phyloP scores from a whole-genome alignment of 148 eudicot genomes.

The Silene latifolia region DNA sequence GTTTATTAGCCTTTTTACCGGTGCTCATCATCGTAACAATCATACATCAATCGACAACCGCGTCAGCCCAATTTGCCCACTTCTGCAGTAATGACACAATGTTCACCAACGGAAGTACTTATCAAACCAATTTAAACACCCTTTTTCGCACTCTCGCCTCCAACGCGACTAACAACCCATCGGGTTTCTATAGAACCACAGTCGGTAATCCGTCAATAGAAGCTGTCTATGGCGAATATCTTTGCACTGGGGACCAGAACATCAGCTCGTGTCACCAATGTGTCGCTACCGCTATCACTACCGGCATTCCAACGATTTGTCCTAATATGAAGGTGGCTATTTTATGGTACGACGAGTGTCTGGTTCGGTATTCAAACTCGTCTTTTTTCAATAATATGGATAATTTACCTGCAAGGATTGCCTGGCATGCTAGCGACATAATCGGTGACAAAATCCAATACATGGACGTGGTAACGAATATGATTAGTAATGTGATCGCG shows the following conservation, averaged over 20 bases:
- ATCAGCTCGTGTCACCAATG: slow-evolving; percentile 12
- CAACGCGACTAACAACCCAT: slow-evolving; percentile 17
- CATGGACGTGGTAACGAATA: not conserved
- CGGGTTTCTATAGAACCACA: slow-evolving; percentile 34
- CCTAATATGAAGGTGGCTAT: not conserved
- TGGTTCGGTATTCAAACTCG: not conserved
- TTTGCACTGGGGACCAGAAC: slow-evolving; percentile 23
- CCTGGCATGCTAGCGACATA: not conserved
- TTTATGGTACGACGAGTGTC: not conserved
- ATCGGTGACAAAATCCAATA: not conserved
- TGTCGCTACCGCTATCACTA: slow-evolving; percentile 12
- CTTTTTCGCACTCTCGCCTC: slow-evolving; percentile 34
- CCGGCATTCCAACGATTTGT: not conserved
- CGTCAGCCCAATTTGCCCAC: not conserved
- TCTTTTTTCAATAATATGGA: slow-evolving; percentile 6
- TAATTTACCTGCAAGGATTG: not conserved
- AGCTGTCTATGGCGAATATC: slow-evolving; percentile 19
- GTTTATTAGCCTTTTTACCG: not conserved
- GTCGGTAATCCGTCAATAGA: slow-evolving; percentile 7
- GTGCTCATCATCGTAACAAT: not conserved
- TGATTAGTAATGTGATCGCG: slow-evolving; percentile 7
- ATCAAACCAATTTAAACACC: slow-evolving; percentile 36
- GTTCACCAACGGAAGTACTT: slow-evolving; percentile 25
- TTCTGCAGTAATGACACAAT: slow-evolving; percentile 13
- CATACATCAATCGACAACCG: not conserved